Base-by-base conservation (phyloP, 192 early-diverging fungal genomes). In the Umbelopsis sp. region DNA sequence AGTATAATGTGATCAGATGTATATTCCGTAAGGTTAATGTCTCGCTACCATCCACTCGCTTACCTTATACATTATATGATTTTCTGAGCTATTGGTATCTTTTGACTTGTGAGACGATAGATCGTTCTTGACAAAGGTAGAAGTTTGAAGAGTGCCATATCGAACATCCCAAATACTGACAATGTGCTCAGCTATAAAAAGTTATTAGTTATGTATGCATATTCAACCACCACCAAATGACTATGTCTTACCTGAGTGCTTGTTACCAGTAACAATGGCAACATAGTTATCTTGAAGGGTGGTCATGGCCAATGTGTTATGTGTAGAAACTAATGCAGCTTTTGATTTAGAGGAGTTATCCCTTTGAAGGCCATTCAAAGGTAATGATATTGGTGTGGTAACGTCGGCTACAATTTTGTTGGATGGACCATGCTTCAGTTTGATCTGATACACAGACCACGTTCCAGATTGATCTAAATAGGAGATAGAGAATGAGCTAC, bases 91-190 rank as follows among this genome's bases (percentile, higher is more conserved):
- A 6, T 62, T 62, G 56, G 56, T 62, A 62, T 62, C 56, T 26
- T 62, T 62, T 17, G 56, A 32, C 31, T 62, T 62, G 11, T 49
- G 47, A 17, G 47, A 49, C 20, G 47, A n/a, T 29, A 14, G 17
- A 62, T 62, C 56, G 34, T 62, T 62, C 26, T 62, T 62, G 17
- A 62, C 34, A 14, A 2, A 12, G 11, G 26, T 62, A 26, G 29
- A 77, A 17, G 84, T 82, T 68, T 86, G 84, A 3, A 86, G 77
- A 4, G 84, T 86, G 45, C 84, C 84, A 44, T 86, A 86, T 44
- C 76, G 72, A 26, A 82, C 68, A 43, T 86, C 84, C 84, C 84
- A 86, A 22, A 86, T 79, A 25, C 78, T 86, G 25, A 86, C 26
- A 4, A 75, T 74, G 41, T 74, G 75, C n/a, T 86, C 84, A 31